Evolutionary conservation across 2,329 filamentous ascomycete species (phyloP), one percentile per base, ranked within the genome.

Genomic region (Coniochaeta sp.): DNA sequence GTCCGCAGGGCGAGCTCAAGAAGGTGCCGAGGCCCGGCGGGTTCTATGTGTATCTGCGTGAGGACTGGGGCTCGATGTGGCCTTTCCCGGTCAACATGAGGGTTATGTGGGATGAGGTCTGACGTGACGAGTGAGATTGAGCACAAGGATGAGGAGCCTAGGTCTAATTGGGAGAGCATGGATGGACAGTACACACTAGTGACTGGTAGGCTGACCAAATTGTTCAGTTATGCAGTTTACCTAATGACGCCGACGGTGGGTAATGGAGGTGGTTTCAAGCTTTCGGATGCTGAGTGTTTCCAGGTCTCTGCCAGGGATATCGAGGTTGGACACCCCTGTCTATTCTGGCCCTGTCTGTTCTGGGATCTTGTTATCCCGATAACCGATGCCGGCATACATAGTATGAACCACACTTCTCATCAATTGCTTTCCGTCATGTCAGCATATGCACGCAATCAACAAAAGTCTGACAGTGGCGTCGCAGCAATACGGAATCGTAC

Each of bases 1-100:
- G 89, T 0, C 74, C 81, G 0, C 85, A 89, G 72, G 89, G 89
- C 0, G 74, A 85, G 68, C 70, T 91, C 64, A 89, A 90, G 78
- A 88, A 84, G 75, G 77, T 90, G 1, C 73, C 77, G 0, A 77
- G 78, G 9, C 75, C 78, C 0, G 83, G 79, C 0, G 84, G 83
- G 0, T 81, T 80, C 69, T 82, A 77, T 11, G 74, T 82, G 7
- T 91, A 89, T 69, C 76, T 90, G 77, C 81, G 82, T 40, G 83
- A 88, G 72, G 86, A 90, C 67, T 85, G 86, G 76, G 82, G 84
- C 17, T 69, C 67, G 8, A 64, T 77, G 22, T 75, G 70, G 67
- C 74, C 77, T 1, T 81, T 80, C 67, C 80, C 81, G 0, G 75
- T 74, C 0, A 78, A 75, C n/a, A 82, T 83, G 80, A 81, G 81